Percentiles rank a stretch among this genome's conserved stretches.
Conservation (phyloP, 2,329 filamentous ascomycete species). For the Coniella lustricola region DNA sequence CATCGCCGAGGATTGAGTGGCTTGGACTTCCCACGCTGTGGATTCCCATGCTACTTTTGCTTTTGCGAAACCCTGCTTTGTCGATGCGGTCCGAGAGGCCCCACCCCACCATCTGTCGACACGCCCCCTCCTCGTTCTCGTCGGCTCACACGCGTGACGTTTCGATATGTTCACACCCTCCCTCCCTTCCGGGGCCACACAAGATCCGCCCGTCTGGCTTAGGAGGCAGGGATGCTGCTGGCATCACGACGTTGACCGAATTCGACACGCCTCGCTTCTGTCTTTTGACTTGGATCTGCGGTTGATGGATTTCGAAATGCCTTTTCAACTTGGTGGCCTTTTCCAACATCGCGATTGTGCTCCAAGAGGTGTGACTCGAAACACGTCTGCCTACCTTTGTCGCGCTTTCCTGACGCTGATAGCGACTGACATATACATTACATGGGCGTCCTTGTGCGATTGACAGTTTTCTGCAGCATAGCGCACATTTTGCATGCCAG, state of each 20-base stretch:
- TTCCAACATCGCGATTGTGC: too few species aligned
- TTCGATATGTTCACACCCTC: conserved; percentile 8
- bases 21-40: background rate
- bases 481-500: too few species aligned
- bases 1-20: background rate
- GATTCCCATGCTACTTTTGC: background rate
- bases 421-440: too few species aligned
- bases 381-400: too few species aligned
- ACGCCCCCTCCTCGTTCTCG: background rate
- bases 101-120: conserved; percentile 5
- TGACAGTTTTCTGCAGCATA: background rate
- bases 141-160: conserved; percentile 14
- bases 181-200: background rate
- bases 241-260: background rate
- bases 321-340: too few species aligned
- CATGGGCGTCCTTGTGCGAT: too few species aligned
- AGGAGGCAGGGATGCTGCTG: conserved; percentile 12
- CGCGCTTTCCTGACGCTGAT: too few species aligned
- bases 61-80: conserved; percentile 6
- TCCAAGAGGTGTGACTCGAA: too few species aligned
- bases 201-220: background rate
- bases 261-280: background rate
- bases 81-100: conserved; percentile 13
- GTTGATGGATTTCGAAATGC: too few species aligned
- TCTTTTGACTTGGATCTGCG: too few species aligned